Conservation (phyloP, 2,329 filamentous ascomycete genomes). For the Pseudogymnoascus sp. region DNA sequence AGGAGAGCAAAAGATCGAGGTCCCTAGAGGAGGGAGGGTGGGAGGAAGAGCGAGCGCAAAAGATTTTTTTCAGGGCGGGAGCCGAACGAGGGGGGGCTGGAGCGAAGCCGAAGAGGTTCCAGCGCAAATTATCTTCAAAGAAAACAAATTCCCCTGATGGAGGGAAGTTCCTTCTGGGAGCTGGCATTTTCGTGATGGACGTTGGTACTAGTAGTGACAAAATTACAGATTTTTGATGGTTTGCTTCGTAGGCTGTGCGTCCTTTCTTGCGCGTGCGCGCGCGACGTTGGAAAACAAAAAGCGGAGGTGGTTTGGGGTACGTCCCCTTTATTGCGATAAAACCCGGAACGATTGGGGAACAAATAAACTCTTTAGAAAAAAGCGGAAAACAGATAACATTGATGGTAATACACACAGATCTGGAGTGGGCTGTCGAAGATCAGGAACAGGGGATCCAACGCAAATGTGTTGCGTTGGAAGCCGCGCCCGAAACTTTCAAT, state of each 20-base stretch:
- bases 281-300: not conserved
- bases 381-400: slow-evolving; percentile 1
- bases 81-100: not conserved
- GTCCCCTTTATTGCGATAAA: slow-evolving; percentile 5
- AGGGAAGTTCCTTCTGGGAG: not conserved
- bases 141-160: not conserved
- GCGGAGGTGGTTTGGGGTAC: slow-evolving; percentile 2
- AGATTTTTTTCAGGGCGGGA: not conserved
- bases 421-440: not conserved
- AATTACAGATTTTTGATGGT: slow-evolving; percentile 6
- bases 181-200: not conserved
- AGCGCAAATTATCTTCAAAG: not conserved
- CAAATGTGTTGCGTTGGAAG: not conserved
- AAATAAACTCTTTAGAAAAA: slow-evolving; percentile 2
- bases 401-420: slow-evolving; percentile 6
- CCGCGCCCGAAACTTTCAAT: not conserved
- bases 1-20: not conserved
- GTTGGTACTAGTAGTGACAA: slow-evolving; percentile 6
- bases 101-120: not conserved
- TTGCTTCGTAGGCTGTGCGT: not conserved
- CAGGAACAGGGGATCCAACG: not conserved
- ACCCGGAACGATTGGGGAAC: slow-evolving; percentile 1
- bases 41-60: not conserved
- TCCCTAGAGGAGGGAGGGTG: not conserved
- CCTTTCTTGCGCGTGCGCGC: not conserved